A percentile compares a stretch with the other conserved stretches of the same genome.
Evolutionary conservation across 1,284 basidiomycete genomes (phyloP).

Genomic region (Apiotrichum brassicae): DNA sequence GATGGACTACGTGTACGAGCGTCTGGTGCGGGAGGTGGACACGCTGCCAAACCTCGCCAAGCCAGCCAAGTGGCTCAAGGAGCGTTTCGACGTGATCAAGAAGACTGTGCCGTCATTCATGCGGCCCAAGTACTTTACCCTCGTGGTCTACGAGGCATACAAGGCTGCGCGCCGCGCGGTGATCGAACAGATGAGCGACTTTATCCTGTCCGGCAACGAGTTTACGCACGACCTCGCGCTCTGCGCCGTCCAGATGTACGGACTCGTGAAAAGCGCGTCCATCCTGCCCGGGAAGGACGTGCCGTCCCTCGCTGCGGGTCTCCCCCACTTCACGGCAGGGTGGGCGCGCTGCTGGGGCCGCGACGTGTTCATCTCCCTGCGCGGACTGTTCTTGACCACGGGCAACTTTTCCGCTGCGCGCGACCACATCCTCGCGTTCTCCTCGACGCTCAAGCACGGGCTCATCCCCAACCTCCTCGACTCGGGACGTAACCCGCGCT

Average conservation of each 20-base stretch:
- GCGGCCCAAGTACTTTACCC: slow-evolving; percentile 87
- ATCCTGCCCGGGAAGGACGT: slow-evolving; percentile 59
- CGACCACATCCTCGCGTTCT: slow-evolving; percentile 81
- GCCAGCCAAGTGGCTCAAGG: slow-evolving; percentile 73
- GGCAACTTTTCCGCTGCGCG: slow-evolving; percentile 80
- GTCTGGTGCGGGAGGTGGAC: slow-evolving; percentile 52
- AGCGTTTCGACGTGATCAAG: slow-evolving; percentile 73
- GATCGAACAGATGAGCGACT: slow-evolving; percentile 78
- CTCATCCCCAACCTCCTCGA: slow-evolving; percentile 90
- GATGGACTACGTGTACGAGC: slow-evolving; percentile 69
- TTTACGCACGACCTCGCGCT: slow-evolving; percentile 85
- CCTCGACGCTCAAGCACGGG: slow-evolving; percentile 70
- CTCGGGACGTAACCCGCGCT: slow-evolving; percentile 74
- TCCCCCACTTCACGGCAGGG: slow-evolving; percentile 81
- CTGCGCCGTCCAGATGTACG: slow-evolving; percentile 85
- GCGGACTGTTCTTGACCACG: slow-evolving; percentile 85
- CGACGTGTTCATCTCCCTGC: slow-evolving; percentile 88
- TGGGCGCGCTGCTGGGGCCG: slow-evolving; percentile 98
- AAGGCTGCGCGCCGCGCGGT: slow-evolving; percentile 74
- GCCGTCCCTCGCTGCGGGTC: slow-evolving; percentile 82
- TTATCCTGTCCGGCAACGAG: slow-evolving; percentile 71
- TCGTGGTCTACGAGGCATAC: slow-evolving; percentile 82
- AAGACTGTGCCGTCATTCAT: slow-evolving; percentile 69
- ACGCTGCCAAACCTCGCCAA: slow-evolving; percentile 60
- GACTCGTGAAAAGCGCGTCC: slow-evolving; percentile 78